phyloP scores from a whole-genome alignment of 73 alveolate species.

The Tetrahymena malaccensis region DNA sequence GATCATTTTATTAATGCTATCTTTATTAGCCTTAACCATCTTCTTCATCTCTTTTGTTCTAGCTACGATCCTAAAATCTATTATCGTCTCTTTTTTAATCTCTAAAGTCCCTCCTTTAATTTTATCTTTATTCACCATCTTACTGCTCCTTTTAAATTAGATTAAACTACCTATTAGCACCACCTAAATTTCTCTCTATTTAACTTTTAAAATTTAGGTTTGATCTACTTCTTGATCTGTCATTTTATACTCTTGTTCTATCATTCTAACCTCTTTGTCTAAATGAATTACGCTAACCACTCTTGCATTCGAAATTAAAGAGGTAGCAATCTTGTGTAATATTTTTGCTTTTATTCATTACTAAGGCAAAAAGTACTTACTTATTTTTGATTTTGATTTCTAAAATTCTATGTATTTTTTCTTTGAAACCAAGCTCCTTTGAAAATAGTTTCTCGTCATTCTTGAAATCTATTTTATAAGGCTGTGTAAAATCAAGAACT shows the following conservation, averaged over 20 bases:
- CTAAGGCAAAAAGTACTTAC: not conserved
- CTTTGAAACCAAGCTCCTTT: not conserved
- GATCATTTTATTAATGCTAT: not conserved
- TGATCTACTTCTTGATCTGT: not conserved
- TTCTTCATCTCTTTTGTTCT: too few relatives aligned
- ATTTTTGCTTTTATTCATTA: not conserved
- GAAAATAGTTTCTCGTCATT: not conserved
- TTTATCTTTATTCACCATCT: not conserved
- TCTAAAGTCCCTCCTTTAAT: not conserved
- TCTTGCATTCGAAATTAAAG: not conserved
- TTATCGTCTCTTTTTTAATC: not conserved
- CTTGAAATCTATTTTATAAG: not conserved
- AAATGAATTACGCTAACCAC: not conserved
- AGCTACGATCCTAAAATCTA: too few relatives aligned
- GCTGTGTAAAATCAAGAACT: not conserved
- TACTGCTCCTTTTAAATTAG: not conserved
- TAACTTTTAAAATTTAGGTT: not conserved
- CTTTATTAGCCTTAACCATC: too few relatives aligned
- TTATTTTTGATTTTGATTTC: not conserved
- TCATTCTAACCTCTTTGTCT: not conserved
- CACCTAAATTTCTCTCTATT: not conserved
- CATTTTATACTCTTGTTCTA: not conserved
- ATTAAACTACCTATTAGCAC: not conserved
- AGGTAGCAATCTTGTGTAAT: not conserved
- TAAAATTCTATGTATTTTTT: not conserved